Conservation (phyloP, 257 asterid genomes). For the Marsdenia floribunda region DNA sequence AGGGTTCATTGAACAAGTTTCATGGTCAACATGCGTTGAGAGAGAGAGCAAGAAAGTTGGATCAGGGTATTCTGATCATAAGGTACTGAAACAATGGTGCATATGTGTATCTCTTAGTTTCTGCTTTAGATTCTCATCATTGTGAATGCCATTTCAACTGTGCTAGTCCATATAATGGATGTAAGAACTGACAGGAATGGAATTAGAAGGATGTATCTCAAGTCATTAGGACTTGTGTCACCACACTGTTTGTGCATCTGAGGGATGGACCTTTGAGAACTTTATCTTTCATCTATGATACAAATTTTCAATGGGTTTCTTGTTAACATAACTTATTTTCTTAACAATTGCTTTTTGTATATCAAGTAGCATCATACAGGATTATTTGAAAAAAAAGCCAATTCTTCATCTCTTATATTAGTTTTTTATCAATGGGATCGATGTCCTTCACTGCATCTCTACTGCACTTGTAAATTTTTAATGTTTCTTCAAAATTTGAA, state of each 20-base stretch:
- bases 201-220: background rate
- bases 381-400: background rate
- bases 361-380: background rate
- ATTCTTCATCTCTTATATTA: background rate
- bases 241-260: too few relatives aligned
- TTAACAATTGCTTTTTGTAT: background rate
- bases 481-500: background rate
- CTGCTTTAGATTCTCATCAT: background rate
- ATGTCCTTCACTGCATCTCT: background rate
- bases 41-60: constrained; percentile 91
- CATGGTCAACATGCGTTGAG: constrained; percentile 94
- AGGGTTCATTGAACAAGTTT: constrained; percentile 95
- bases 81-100: constrained; percentile 42
- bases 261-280: background rate
- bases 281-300: background rate
- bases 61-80: constrained; percentile 91
- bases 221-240: background rate
- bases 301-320: background rate
- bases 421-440: background rate
- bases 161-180: background rate
- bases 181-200: background rate
- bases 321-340: background rate
- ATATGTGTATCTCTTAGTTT: background rate
- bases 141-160: background rate
- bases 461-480: background rate